phyloP scores from a whole-genome alignment of 164 flowering plant genomes.

The Hamamelis virginiana region DNA sequence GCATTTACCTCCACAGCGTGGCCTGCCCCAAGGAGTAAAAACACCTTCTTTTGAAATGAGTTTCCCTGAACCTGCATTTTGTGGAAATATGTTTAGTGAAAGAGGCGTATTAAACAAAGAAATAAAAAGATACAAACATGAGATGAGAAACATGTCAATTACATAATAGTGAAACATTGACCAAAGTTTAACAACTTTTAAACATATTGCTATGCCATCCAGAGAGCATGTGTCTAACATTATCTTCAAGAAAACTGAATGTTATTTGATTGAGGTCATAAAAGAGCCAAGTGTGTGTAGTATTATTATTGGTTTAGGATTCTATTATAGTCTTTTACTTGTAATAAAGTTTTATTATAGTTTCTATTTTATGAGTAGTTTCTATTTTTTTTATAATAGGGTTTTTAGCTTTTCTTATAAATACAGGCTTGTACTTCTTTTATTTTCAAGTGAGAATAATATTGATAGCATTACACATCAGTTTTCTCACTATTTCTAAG shows the following conservation, averaged over 20 bases:
- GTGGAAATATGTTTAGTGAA: slow-evolving; percentile 3
- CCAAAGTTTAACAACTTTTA: background rate
- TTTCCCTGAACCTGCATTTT: slow-evolving; percentile 78
- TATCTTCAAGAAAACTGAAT: background rate
- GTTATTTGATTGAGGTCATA: background rate
- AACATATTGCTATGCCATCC: background rate
- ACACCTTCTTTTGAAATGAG: slow-evolving; percentile 89
- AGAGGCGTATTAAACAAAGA: background rate
- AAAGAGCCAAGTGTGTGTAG: background rate
- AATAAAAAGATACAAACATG: background rate
- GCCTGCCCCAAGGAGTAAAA: slow-evolving; percentile 69
- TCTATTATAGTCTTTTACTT: no score
- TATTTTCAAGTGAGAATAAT: no score
- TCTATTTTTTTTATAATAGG: no score
- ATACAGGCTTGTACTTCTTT: no score
- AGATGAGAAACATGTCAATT: background rate
- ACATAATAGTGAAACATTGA: background rate
- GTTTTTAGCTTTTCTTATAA: no score
- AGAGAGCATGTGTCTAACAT: background rate
- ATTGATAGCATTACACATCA: no score
- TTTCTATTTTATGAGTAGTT: no score
- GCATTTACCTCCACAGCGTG: slow-evolving; percentile 69
- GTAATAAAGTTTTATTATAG: no score
- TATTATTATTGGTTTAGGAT: no score
- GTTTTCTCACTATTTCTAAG: no score